Percentiles rank a stretch among this genome's conserved stretches.
Evolutionary conservation across 192 early-diverging fungal species (phyloP).

Genomic region (Fimicolochytrium jonesii): DNA sequence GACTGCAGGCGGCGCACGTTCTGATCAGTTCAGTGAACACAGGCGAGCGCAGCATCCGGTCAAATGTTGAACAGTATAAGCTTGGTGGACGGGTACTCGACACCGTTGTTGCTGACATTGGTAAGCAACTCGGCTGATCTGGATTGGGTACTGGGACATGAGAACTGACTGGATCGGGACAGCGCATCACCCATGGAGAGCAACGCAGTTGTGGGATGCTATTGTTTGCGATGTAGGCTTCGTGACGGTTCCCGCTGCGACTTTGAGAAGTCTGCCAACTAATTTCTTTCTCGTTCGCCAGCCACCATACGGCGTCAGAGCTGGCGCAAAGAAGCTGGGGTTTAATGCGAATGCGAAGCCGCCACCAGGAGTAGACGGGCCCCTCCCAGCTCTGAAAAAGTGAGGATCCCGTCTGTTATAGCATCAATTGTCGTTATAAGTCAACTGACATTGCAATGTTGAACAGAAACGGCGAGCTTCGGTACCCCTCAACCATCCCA

Average conservation of each 20-base stretch:
- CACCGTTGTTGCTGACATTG: constrained; percentile 79
- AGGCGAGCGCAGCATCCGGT: constrained; percentile 29
- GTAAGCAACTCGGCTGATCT: too few species aligned
- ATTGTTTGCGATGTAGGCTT: constrained; percentile 77
- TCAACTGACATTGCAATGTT: too few species aligned
- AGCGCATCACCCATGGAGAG: constrained; percentile 75
- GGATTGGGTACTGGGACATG: too few species aligned
- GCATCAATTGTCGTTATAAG: too few species aligned
- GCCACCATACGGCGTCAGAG: constrained; percentile 95
- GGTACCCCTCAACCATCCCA: constrained; percentile 86
- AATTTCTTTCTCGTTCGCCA: constrained; percentile 3
- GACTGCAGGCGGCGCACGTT: too few species aligned
- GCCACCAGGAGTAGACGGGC: constrained; percentile 22
- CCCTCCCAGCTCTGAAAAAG: constrained; percentile 24
- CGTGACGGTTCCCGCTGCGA: too few species aligned
- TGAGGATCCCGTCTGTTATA: too few species aligned
- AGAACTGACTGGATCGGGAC: too few species aligned
- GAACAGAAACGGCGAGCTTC: constrained; percentile 45
- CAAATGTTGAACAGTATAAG: constrained; percentile 86
- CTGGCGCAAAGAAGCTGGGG: constrained; percentile 90
- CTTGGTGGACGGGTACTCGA: constrained; percentile 71
- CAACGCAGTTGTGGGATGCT: constrained; percentile 62
- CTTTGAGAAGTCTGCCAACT: too few species aligned
- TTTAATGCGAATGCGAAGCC: constrained; percentile 38
- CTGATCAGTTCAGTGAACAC: too few species aligned